Conservation (phyloP, 2,329 filamentous ascomycete species). For the Stemphylium vesicarium region DNA sequence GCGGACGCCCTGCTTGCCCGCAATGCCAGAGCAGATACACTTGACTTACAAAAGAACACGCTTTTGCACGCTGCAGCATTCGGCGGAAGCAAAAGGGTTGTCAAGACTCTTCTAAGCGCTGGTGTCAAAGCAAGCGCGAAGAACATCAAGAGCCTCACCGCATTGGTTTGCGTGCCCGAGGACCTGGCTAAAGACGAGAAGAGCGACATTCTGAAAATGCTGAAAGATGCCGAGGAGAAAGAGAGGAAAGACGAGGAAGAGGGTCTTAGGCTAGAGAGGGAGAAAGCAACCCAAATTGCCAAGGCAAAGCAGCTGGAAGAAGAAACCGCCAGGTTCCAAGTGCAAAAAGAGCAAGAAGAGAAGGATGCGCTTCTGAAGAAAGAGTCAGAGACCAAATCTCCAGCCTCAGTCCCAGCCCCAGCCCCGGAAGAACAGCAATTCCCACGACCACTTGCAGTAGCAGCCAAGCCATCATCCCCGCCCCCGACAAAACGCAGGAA, state of each 20-base stretch:
- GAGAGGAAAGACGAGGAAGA: slow-evolving; percentile 1
- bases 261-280: not conserved
- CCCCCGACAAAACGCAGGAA: not conserved
- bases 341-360: slow-evolving; percentile 1
- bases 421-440: slow-evolving; percentile 1
- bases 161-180: slow-evolving; percentile 22
- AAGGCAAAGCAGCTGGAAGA: not conserved
- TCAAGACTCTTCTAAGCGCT: slow-evolving; percentile 22
- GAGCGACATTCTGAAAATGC: slow-evolving; percentile 24
- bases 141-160: slow-evolving; percentile 27
- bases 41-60: slow-evolving; percentile 29
- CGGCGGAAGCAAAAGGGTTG: slow-evolving; percentile 21
- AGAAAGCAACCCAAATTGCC: not conserved
- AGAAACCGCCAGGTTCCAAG: not conserved
- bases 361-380: not conserved
- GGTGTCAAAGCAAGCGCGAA: slow-evolving; percentile 25
- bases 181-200: slow-evolving; percentile 23
- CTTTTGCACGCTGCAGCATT: slow-evolving; percentile 28
- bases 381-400: not conserved
- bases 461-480: slow-evolving; percentile 6
- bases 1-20: slow-evolving; percentile 24
- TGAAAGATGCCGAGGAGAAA: slow-evolving; percentile 28
- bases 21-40: slow-evolving; percentile 21
- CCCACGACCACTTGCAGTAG: not conserved
- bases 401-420: not conserved